Conservation (phyloP, 345 rosid species). For the Cardamine chenopodiifolia region DNA sequence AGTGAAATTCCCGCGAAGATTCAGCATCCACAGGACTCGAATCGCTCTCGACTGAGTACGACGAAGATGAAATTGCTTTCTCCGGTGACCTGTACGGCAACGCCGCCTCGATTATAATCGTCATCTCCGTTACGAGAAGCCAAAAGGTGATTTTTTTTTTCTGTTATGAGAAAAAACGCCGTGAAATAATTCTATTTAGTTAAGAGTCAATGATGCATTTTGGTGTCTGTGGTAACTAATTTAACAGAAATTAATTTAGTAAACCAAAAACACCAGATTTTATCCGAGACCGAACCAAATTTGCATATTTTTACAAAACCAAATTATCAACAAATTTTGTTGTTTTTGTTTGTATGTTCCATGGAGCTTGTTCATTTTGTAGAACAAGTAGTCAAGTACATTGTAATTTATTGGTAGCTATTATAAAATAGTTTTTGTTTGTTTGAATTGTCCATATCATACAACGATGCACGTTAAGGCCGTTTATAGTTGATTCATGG, state of each 20-base stretch:
- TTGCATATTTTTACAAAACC: neutral
- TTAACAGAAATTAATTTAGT: neutral
- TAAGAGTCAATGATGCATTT: neutral
- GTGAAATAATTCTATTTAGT: neutral
- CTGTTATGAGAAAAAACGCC: neutral
- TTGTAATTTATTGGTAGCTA: neutral
- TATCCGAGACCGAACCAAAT: neutral
- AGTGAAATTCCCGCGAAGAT: slow-evolving; percentile 70
- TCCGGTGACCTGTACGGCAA: slow-evolving; percentile 27
- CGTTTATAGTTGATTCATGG: neutral
- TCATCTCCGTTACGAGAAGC: slow-evolving; percentile 32
- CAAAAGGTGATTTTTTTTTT: neutral
- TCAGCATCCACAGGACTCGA: slow-evolving; percentile 63
- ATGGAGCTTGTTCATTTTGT: neutral
- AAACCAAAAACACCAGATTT: neutral
- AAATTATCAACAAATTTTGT: neutral
- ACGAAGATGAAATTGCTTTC: neutral
- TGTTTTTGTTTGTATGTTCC: neutral
- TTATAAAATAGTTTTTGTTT: neutral
- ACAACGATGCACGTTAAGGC: neutral
- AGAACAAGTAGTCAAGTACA: neutral
- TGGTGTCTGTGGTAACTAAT: neutral
- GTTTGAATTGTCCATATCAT: neutral
- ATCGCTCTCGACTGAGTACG: neutral
- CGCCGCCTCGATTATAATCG: slow-evolving; percentile 24